Conservation (phyloP, 129 eudicot genomes). For the Flaveria sonorensis region DNA sequence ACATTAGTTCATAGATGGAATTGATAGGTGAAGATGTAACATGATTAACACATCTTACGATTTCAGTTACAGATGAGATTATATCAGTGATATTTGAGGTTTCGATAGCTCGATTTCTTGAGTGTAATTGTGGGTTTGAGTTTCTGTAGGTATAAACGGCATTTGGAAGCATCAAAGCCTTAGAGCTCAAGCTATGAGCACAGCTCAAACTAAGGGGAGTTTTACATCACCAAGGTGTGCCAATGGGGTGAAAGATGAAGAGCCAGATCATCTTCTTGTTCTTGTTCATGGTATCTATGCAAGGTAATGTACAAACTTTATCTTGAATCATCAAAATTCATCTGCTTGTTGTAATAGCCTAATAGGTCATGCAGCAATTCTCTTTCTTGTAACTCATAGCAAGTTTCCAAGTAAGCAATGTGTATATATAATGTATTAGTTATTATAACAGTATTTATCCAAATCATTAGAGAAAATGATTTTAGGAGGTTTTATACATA, state of each 20-base stretch:
- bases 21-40: too few species aligned
- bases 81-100: too few species aligned
- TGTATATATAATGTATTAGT: not conserved
- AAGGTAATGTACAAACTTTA: constrained; percentile 43
- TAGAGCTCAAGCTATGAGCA: constrained; percentile 72
- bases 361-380: not conserved
- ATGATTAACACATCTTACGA: too few species aligned
- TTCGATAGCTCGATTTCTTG: not conserved
- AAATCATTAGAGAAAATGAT: not conserved
- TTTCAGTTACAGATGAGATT: too few species aligned
- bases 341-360: not conserved
- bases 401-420: not conserved
- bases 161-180: constrained; percentile 45
- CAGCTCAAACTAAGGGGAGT: constrained; percentile 48
- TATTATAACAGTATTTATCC: not conserved
- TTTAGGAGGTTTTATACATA: constrained; percentile 3
- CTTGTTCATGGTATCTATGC: constrained; percentile 99
- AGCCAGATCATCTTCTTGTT: constrained; percentile 93
- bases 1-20: not conserved
- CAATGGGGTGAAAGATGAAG: constrained; percentile 43
- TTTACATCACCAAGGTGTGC: constrained; percentile 38
- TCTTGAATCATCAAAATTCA: not conserved
- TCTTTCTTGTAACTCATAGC: not conserved
- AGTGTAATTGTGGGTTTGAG: not conserved
- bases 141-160: constrained; percentile 47